phyloP scores from a whole-genome alignment of 768 basidiomycete species.

The Termitomyces sp. region DNA sequence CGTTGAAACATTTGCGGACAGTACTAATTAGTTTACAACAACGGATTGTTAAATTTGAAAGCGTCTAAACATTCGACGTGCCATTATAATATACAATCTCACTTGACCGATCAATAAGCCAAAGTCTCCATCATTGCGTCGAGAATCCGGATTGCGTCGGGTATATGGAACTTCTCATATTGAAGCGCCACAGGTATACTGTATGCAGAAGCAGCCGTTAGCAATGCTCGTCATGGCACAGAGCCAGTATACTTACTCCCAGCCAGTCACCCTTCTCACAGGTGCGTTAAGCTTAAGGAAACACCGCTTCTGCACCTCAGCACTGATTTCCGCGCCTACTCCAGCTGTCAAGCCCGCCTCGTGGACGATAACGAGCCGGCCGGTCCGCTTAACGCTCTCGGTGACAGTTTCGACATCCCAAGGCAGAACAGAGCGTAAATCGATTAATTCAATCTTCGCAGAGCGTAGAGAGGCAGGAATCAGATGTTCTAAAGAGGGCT shows the following conservation, averaged over 20 bases:
- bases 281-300: slow-evolving; percentile 89
- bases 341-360: slow-evolving; percentile 87
- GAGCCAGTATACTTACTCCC: slow-evolving; percentile 70
- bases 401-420: slow-evolving; percentile 81
- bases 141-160: slow-evolving; percentile 77
- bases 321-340: slow-evolving; percentile 89
- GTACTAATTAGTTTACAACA: not conserved
- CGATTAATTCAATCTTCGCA: slow-evolving; percentile 84
- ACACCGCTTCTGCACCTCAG: slow-evolving; percentile 83
- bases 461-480: slow-evolving; percentile 61
- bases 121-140: slow-evolving; percentile 85
- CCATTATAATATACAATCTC: not conserved
- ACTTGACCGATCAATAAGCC: slow-evolving; percentile 40
- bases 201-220: not conserved
- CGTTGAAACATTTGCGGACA: too few relatives aligned
- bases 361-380: slow-evolving; percentile 84
- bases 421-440: slow-evolving; percentile 83
- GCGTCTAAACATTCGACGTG: not conserved
- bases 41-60: not conserved
- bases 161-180: slow-evolving; percentile 91
- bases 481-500: slow-evolving; percentile 53
- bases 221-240: not conserved
- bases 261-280: slow-evolving; percentile 80
- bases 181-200: slow-evolving; percentile 82
- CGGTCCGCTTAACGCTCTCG: slow-evolving; percentile 81